A percentile compares a stretch with the other conserved stretches of the same genome.
phyloP scores from a whole-genome alignment of 1,139 yeast species.

The Kodamaea plutei region DNA sequence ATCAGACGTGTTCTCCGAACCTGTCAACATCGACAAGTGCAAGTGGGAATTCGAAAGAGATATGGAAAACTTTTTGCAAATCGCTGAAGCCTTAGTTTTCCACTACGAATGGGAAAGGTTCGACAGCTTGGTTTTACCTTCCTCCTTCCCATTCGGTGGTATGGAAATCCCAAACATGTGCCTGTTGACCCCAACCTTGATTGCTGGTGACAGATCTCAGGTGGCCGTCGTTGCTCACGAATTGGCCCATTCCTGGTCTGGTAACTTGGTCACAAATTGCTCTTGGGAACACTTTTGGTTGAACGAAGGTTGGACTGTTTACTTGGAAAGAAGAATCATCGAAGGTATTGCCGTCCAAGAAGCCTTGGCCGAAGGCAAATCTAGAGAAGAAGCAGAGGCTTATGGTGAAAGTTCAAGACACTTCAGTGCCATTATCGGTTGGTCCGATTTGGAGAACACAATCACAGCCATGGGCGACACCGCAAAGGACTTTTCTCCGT shows the following conservation, averaged over 20 bases:
- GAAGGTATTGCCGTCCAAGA: slow-evolving; percentile 47
- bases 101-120: slow-evolving; percentile 83
- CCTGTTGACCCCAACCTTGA: slow-evolving; percentile 85
- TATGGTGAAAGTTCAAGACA: slow-evolving; percentile 79
- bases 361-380: slow-evolving; percentile 11
- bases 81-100: slow-evolving; percentile 80
- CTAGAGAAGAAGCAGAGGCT: slow-evolving; percentile 11
- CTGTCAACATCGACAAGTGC: slow-evolving; percentile 60
- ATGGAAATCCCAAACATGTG: slow-evolving; percentile 95
- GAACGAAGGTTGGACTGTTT: slow-evolving; percentile 96
- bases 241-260: slow-evolving; percentile 90
- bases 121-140: slow-evolving; percentile 77
- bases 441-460: slow-evolving; percentile 73
- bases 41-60: slow-evolving; percentile 79
- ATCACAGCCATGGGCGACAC: slow-evolving; percentile 57
- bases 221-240: slow-evolving; percentile 91
- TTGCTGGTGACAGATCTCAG: slow-evolving; percentile 81
- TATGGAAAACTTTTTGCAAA: slow-evolving; percentile 70
- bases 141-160: slow-evolving; percentile 90
- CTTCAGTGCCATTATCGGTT: slow-evolving; percentile 80
- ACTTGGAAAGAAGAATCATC: slow-evolving; percentile 77
- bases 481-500: slow-evolving; percentile 41
- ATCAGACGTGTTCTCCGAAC: slow-evolving; percentile 78
- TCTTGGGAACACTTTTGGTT: slow-evolving; percentile 95
- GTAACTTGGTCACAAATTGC: slow-evolving; percentile 83